Percentiles rank a stretch among this genome's conserved stretches.
Evolutionary conservation across 441 rosid genomes (phyloP).

Genomic region (Eutrema salsugineum): DNA sequence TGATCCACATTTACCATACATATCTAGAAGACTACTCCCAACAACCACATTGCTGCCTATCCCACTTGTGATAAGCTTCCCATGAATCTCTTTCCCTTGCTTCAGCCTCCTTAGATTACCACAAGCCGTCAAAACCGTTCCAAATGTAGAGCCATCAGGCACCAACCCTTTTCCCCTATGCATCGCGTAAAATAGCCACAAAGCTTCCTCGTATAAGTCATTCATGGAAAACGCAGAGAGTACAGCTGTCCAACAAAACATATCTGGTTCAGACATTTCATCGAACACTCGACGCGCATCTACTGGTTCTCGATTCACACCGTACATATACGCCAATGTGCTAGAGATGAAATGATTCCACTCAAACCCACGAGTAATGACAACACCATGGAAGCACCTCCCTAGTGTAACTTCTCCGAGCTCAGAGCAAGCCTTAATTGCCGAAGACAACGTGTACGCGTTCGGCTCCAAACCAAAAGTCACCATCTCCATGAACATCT

Average conservation of each 20-base stretch:
- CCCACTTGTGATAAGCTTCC: conserved; percentile 48
- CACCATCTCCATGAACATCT: conserved; percentile 62
- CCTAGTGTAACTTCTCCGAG: conserved; percentile 50
- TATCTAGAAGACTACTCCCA: conserved; percentile 80
- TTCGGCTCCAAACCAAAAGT: conserved; percentile 60
- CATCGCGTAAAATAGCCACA: conserved; percentile 53
- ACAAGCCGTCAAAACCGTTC: conserved; percentile 74
- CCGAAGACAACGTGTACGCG: conserved; percentile 65
- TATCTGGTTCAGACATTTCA: conserved; percentile 72
- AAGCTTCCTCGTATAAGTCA: conserved; percentile 51
- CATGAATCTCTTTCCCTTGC: conserved; percentile 79
- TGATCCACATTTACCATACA: conserved; percentile 83
- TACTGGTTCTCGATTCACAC: conserved; percentile 38
- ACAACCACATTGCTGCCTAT: conserved; percentile 56
- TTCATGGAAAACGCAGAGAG: conserved; percentile 66
- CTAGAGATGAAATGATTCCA: conserved; percentile 53
- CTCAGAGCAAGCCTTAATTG: conserved; percentile 67
- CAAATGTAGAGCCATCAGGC: conserved; percentile 71
- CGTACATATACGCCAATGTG: conserved; percentile 73
- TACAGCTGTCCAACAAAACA: conserved; percentile 71
- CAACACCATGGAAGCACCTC: conserved; percentile 63
- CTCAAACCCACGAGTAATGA: conserved; percentile 51
- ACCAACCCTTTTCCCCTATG: conserved; percentile 41
- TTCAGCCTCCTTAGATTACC: conserved; percentile 63
- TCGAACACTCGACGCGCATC: conserved; percentile 63